Base-by-base conservation (phyloP, 305 asterid genomes). In the Euphrasia arctica region DNA sequence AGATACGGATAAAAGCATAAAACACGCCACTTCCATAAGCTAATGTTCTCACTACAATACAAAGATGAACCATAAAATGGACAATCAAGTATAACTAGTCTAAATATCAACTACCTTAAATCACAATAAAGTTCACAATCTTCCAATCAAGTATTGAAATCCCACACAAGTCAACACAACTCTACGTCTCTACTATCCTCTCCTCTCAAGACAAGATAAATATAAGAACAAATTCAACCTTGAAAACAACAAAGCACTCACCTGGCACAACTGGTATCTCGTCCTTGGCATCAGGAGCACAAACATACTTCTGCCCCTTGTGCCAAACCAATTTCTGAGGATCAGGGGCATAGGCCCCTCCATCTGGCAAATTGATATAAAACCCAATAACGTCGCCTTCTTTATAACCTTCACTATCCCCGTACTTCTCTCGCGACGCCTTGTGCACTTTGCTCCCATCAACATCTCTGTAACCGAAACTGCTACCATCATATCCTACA, bases 371-470 rank as follows among this genome's bases (percentile, higher is more conserved):
- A 71, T 71, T 83, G 29, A 93, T 90, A 72, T 90, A 93, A 60
- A 88, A 90, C 1, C 99, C 99, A 47, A 93, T 74, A 7, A 88
- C 95, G 78, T 93, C 97, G 39, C 92, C 97, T 77, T 93, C 89
- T 39, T 82, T 82, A 66, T 90, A 93, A 28, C 96, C 97, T 71
- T 80, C 95, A 39, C 43, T 8, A 65, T 83, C 85, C 32, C 95
- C 96, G 45, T 86, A 93, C 77, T 79, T 80, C 70, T 88, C 97
- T 74, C 99, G 82, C 73, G 83, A 78, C 22, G 97, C 99, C 83
- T 90, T 93, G 73, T 93, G 92, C 75, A 93, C 86, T 76, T 90
- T 93, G 64, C 87, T 78, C 68, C 99, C 99, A 75, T 90, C 99
- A 75, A 85, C 67, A 78, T 93, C 99, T 71, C 99, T 84, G 65